Conservation (phyloP, 225 moss, liverwort and hornwort species). For the Pseudisothecium myosuroides region DNA sequence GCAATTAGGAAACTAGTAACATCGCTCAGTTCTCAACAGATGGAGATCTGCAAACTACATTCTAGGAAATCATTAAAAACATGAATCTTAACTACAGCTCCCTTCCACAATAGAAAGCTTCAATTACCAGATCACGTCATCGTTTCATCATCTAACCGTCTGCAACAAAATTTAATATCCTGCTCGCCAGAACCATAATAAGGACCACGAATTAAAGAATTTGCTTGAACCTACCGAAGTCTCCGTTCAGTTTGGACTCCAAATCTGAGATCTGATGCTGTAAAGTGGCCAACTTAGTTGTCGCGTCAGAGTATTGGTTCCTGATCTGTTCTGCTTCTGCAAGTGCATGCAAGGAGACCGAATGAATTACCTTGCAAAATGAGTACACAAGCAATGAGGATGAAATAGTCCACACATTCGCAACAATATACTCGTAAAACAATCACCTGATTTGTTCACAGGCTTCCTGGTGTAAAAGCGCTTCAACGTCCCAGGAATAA, state of each 20-base stretch:
- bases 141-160: background rate
- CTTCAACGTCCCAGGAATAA: slow-evolving; percentile 35
- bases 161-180: background rate
- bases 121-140: background rate
- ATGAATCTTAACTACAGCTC: background rate
- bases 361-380: background rate
- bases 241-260: slow-evolving; percentile 65
- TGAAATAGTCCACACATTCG: background rate
- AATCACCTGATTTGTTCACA: slow-evolving; percentile 71
- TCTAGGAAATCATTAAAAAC: background rate
- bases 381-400: background rate
- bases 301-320: slow-evolving; percentile 56
- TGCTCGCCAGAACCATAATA: background rate
- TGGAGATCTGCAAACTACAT: background rate
- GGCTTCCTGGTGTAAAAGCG: slow-evolving; percentile 29
- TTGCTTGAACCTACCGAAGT: slow-evolving; percentile 40
- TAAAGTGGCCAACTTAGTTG: slow-evolving; percentile 27
- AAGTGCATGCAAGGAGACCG: background rate
- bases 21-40: background rate
- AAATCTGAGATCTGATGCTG: slow-evolving; percentile 60
- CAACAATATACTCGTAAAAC: background rate
- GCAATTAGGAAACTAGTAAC: background rate
- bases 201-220: background rate
- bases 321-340: slow-evolving; percentile 86
- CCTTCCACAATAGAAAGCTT: background rate